Evolutionary conservation across 2,329 filamentous ascomycete species (phyloP).

Genomic region (Alternaria brassicicola): DNA sequence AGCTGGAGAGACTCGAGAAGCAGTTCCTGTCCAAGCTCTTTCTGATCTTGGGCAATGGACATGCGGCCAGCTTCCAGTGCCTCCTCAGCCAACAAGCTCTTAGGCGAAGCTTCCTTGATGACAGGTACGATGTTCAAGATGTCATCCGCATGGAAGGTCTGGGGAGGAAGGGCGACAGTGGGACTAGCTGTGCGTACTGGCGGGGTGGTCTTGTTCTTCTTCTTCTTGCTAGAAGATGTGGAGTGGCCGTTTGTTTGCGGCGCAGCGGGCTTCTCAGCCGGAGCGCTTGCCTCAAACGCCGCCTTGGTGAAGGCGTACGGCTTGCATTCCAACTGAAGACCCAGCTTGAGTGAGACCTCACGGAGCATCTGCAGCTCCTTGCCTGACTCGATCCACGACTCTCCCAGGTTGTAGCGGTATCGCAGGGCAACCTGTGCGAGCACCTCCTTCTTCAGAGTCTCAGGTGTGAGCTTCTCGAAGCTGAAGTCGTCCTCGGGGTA

Average conservation of each 20-base stretch:
- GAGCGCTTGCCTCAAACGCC: conserved; percentile 26
- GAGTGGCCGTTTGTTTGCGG: conserved; percentile 49
- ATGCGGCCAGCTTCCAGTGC: conserved; percentile 94
- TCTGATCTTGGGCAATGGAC: conserved; percentile 93
- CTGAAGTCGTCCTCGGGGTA: conserved; percentile 83
- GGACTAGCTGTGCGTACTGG: conserved; percentile 53
- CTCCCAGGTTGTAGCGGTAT: conserved; percentile 75
- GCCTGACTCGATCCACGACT: conserved; percentile 69
- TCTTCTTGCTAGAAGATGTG: conserved; percentile 52
- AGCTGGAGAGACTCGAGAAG: conserved; percentile 94
- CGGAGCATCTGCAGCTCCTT: conserved; percentile 84
- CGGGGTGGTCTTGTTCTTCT: conserved; percentile 62
- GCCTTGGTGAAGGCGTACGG: conserved; percentile 70
- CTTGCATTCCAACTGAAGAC: conserved; percentile 83
- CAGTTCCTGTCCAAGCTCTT: conserved; percentile 93
- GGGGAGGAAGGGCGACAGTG: conserved; percentile 55
- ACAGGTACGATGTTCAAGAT: conserved; percentile 92
- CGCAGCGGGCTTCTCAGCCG: conserved; percentile 23
- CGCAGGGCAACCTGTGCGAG: conserved; percentile 72
- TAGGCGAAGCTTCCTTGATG: conserved; percentile 91
- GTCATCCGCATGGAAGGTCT: conserved; percentile 82
- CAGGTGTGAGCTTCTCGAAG: conserved; percentile 80
- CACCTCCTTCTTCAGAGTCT: conserved; percentile 71
- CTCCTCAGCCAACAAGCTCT: conserved; percentile 90
- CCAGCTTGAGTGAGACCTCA: conserved; percentile 86